Evolutionary conservation across 2,329 filamentous ascomycete species (phyloP), one percentile per base, ranked within the genome.

Genomic region (Zarea fungicola): DNA sequence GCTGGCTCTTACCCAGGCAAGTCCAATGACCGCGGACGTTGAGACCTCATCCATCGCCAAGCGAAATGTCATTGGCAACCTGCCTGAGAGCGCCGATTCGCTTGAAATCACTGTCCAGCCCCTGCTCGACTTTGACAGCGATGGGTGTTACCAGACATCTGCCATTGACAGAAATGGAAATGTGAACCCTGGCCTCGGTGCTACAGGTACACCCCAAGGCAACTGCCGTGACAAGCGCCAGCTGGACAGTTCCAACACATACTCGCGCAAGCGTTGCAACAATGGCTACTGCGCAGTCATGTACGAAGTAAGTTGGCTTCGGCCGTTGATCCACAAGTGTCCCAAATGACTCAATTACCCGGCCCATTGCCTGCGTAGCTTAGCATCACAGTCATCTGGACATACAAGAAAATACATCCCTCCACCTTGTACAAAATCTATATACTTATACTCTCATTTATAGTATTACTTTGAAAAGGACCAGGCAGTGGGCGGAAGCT

Each of bases 381-480:
- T n/a, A n/a, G n/a, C n/a, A n/a, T n/a, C n/a, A n/a, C n/a, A n/a
- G n/a, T n/a, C n/a, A n/a, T n/a, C n/a, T n/a, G n/a, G n/a, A n/a
- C n/a, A n/a, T n/a, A n/a, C n/a, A n/a, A n/a, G 60, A 61, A n/a
- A n/a, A n/a, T n/a, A n/a, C n/a, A n/a, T n/a, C n/a, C n/a, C n/a
- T n/a, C n/a, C n/a, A n/a, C n/a, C n/a, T n/a, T n/a, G n/a, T n/a
- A n/a, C n/a, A n/a, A n/a, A n/a, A n/a, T n/a, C n/a, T n/a, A n/a
- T n/a, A n/a, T n/a, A n/a, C n/a, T n/a, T n/a, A n/a, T n/a, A n/a
- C n/a, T n/a, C n/a, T n/a, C n/a, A n/a, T n/a, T n/a, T n/a, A n/a
- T n/a, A n/a, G 44, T 67, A 68, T 61, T 74, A 72, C 55, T 65
- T 69, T 46, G 71, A 73, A 41, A 74, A 75, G 55, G 72, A 74